These are phyloP conservation scores for Aspergillus jensenii DNA, from an alignment of 2,329 filamentous ascomycete genomes.

Conservation along the genomic window DNA sequence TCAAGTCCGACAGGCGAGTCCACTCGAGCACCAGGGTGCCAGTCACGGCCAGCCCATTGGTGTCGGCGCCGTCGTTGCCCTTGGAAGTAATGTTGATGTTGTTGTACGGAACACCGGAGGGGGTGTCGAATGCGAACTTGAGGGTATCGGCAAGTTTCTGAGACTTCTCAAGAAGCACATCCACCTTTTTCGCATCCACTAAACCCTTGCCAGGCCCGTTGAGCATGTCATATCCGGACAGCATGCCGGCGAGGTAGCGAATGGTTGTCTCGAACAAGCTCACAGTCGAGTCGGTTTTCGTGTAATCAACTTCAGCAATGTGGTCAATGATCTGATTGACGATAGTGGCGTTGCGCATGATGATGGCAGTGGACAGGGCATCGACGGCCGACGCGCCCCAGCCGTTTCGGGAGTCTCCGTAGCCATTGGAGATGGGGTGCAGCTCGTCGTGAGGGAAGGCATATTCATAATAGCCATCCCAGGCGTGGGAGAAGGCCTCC, in stretches of 20 bases:
- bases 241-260: slow-evolving; percentile 76
- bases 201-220: slow-evolving; percentile 62
- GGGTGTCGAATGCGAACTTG: slow-evolving; percentile 75
- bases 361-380: slow-evolving; percentile 72
- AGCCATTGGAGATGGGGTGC: slow-evolving; percentile 64
- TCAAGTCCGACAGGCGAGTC: slow-evolving; percentile 75
- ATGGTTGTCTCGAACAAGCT: slow-evolving; percentile 91
- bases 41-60: slow-evolving; percentile 72
- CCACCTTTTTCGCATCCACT: slow-evolving; percentile 52
- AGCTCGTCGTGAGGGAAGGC: slow-evolving; percentile 79
- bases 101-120: slow-evolving; percentile 72
- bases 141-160: slow-evolving; percentile 68
- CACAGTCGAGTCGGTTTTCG: slow-evolving; percentile 58
- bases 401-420: slow-evolving; percentile 70
- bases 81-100: slow-evolving; percentile 60
- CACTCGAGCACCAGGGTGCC: slow-evolving; percentile 82
- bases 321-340: slow-evolving; percentile 70
- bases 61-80: slow-evolving; percentile 50
- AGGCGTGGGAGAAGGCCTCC: slow-evolving; percentile 68
- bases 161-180: slow-evolving; percentile 66
- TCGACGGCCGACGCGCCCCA: slow-evolving; percentile 86
- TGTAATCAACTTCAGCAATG: slow-evolving; percentile 71
- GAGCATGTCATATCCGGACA: slow-evolving; percentile 70
- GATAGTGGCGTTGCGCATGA: slow-evolving; percentile 70
- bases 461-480: slow-evolving; percentile 70